phyloP scores from a whole-genome alignment of 805 yeast genomes.

The Priceomyces melissophilus region DNA sequence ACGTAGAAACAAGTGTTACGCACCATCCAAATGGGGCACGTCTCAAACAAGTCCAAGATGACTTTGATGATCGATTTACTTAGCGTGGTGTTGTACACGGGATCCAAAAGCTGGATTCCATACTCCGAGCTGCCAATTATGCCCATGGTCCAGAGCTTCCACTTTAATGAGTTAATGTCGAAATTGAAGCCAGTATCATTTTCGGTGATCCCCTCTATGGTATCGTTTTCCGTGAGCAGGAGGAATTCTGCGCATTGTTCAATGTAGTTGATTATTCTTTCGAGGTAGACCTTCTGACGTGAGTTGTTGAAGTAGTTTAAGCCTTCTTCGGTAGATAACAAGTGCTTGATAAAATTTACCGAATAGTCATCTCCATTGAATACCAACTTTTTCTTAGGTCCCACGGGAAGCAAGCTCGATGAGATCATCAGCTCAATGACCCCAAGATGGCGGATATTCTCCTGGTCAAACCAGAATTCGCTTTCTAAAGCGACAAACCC shows the following conservation, averaged over 20 bases:
- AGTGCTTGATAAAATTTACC: conserved; percentile 65
- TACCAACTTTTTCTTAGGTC: not conserved
- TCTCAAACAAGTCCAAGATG: conserved; percentile 41
- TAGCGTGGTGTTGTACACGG: conserved; percentile 21
- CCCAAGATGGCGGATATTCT: conserved; percentile 44
- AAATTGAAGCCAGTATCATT: conserved; percentile 13
- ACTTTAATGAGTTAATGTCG: conserved; percentile 42
- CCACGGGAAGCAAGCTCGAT: not conserved
- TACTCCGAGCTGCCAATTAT: conserved; percentile 68
- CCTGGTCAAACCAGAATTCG: conserved; percentile 57
- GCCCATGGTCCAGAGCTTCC: conserved; percentile 85
- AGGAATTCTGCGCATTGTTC: conserved; percentile 4
- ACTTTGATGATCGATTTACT: conserved; percentile 34
- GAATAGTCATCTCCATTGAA: conserved; percentile 2
- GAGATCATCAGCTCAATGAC: conserved; percentile 43
- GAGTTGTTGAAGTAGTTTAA: conserved; percentile 48
- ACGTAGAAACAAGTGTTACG: conserved; percentile 76
- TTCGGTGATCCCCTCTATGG: conserved; percentile 5
- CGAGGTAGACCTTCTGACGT: conserved; percentile 42
- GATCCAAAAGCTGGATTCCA: conserved; percentile 54
- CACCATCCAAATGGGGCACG: conserved; percentile 48
- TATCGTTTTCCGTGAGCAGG: conserved; percentile 15
- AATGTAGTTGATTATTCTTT: conserved; percentile 26
- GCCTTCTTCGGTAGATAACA: conserved; percentile 81
- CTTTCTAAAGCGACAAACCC: conserved; percentile 66